phyloP scores from a whole-genome alignment of 177 flowering plant genomes.

The Telopea speciosissima region DNA sequence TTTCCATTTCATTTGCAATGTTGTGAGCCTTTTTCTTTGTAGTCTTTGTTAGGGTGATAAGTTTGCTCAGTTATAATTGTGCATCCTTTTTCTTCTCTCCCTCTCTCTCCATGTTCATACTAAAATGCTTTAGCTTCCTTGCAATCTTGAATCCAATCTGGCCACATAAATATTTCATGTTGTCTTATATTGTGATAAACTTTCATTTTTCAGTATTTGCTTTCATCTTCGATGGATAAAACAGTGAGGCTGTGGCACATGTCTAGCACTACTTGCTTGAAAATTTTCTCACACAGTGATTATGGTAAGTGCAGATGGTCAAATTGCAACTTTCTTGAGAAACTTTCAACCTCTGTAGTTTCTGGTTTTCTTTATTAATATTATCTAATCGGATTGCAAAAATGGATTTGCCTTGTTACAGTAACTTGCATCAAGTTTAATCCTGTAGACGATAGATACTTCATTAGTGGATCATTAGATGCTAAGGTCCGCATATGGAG shows the following conservation, averaged over 20 bases:
- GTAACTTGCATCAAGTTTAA: conserved; percentile 99
- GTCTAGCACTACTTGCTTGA: conserved; percentile 76
- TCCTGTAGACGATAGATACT: conserved; percentile 93
- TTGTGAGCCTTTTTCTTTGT: too few species aligned
- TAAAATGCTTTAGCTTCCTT: too few species aligned
- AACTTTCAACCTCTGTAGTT: background rate
- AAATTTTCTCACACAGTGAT: conserved; percentile 89
- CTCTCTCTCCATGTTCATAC: too few species aligned
- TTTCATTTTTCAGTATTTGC: conserved; percentile 62
- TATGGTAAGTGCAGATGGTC: conserved; percentile 54
- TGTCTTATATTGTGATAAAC: background rate
- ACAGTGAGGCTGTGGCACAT: conserved; percentile 95
- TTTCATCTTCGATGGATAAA: conserved; percentile 99
- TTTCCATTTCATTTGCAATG: too few species aligned
- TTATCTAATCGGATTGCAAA: conserved; percentile 9
- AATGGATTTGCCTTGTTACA: conserved; percentile 37
- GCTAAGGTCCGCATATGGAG: conserved; percentile 99
- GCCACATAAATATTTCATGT: background rate
- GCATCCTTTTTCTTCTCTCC: too few species aligned
- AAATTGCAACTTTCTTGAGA: background rate
- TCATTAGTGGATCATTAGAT: conserved; percentile 98
- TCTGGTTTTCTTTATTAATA: background rate
- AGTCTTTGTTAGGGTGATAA: too few species aligned
- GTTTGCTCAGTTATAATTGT: too few species aligned
- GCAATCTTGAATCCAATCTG: too few species aligned